Evolutionary conservation across 2,329 filamentous ascomycete species (phyloP), one percentile per base, ranked within the genome.

Genomic region (Aspergillus oerlinghausenensis): DNA sequence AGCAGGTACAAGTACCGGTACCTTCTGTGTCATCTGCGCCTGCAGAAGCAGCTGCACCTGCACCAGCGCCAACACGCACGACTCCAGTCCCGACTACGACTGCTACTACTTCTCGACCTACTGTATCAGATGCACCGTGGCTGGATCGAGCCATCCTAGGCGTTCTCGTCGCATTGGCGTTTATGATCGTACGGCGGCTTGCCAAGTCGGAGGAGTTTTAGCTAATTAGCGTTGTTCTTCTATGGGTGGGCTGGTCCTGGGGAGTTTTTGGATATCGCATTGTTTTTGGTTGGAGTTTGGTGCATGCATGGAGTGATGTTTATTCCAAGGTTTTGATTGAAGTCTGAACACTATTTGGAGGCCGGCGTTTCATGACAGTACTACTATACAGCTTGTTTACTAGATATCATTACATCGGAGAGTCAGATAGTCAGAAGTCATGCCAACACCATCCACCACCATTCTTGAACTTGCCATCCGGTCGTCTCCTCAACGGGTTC

Each of bases 131-230:
- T 17, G 83, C 87, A 1, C 75, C 85, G 11, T 96, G 90, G 88
- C 80, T 96, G 19, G 92, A 96, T 72, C 84, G 89, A 60, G 83
- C 87, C 40, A 96, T 96, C 62, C 84, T 87, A 23, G 87, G 84
- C 6, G 74, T 96, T 19, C 78, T 90, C 0, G 80, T 90, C 14
- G 79, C 89, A 26, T 76, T 96, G 21, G 77, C 86, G 3, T 84
- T 89, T 23, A 84, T 96, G 78, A 77, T 96, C 3, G 61, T 83
- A 25, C 78, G 77, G 55, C 80, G 80, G 56, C 72, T 82, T 21
- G 59, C 63, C 14, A 61, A 62, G 17, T 54, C 63, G 4, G 67
- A 70, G 4, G 65, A 70, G 19, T 14, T 14, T 25, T 47, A 47
- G 23, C 10, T 32, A 14, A 14, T 35, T 35, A 35, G 11, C 14